phyloP scores from a whole-genome alignment of 2,329 filamentous ascomycete genomes.

The Orbilia javanica region DNA sequence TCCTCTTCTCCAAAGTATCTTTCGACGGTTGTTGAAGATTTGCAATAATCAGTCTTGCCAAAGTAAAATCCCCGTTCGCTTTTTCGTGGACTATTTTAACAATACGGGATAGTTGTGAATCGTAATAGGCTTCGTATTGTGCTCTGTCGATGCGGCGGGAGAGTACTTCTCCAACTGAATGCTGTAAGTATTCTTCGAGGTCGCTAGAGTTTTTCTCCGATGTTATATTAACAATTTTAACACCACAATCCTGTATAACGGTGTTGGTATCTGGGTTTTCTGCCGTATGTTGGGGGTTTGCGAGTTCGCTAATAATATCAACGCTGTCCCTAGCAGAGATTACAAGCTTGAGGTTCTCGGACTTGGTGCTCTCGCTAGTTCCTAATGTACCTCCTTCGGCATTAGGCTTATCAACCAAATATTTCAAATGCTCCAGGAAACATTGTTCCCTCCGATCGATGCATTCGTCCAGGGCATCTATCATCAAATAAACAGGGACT shows the following conservation, averaged over 20 bases:
- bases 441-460: constrained; percentile 24
- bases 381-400: not conserved
- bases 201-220: constrained; percentile 29
- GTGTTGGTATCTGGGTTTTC: not conserved
- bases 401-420: not conserved
- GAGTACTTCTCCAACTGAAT: constrained; percentile 21
- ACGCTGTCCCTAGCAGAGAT: constrained; percentile 35
- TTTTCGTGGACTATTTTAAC: constrained; percentile 30
- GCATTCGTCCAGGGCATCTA: constrained; percentile 45
- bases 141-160: constrained; percentile 14
- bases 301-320: constrained; percentile 14
- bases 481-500: constrained; percentile 35
- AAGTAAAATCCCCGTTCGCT: constrained; percentile 40
- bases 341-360: constrained; percentile 26
- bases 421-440: constrained; percentile 18
- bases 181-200: constrained; percentile 9
- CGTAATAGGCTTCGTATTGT: constrained; percentile 8
- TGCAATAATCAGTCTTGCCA: constrained; percentile 42
- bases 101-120: constrained; percentile 27
- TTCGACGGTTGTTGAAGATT: constrained; percentile 45
- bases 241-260: not conserved
- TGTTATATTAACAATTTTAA: constrained; percentile 32
- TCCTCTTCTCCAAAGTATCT: constrained; percentile 25
- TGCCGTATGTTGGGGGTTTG: not conserved
- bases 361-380: not conserved